Conservation (phyloP, 192 early-diverging fungal species). For the Mortierella antarctica region DNA sequence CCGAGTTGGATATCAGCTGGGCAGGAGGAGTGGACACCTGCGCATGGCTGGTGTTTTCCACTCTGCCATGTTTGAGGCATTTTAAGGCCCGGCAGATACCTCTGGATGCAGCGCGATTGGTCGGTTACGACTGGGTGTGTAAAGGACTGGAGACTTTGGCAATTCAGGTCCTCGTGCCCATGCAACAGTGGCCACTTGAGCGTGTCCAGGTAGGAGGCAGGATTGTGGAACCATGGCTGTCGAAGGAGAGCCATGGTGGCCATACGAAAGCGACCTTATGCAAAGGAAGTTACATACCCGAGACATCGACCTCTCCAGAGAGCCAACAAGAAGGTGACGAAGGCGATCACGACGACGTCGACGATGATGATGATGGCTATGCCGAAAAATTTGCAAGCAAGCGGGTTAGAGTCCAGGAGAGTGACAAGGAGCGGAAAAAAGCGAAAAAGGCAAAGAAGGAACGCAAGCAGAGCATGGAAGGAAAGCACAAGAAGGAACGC, state of each 20-base stretch:
- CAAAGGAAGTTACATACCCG: not conserved
- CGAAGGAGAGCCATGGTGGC: not conserved
- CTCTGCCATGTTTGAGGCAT: not conserved
- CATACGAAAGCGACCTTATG: not conserved
- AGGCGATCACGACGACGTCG: not conserved
- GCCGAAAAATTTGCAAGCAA: not conserved
- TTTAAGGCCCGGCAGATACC: not conserved
- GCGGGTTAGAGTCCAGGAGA: not conserved
- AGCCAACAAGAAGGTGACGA: not conserved
- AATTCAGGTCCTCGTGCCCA: not conserved
- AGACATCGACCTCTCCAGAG: too few relatives aligned
- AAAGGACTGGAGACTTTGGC: not conserved
- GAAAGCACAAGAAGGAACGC: not conserved
- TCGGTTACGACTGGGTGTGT: conserved; percentile 16
- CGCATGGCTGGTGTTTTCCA: not conserved
- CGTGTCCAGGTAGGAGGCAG: not conserved
- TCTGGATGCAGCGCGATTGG: not conserved
- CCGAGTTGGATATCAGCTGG: not conserved
- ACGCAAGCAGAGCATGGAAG: not conserved
- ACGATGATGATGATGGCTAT: not conserved
- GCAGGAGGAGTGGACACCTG: not conserved
- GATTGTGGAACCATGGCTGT: not conserved
- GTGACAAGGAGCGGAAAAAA: not conserved
- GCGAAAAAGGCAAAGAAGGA: not conserved
- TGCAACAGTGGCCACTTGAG: not conserved